Base-by-base conservation (phyloP, 805 yeast species). In the Yamadazyma olivae region DNA sequence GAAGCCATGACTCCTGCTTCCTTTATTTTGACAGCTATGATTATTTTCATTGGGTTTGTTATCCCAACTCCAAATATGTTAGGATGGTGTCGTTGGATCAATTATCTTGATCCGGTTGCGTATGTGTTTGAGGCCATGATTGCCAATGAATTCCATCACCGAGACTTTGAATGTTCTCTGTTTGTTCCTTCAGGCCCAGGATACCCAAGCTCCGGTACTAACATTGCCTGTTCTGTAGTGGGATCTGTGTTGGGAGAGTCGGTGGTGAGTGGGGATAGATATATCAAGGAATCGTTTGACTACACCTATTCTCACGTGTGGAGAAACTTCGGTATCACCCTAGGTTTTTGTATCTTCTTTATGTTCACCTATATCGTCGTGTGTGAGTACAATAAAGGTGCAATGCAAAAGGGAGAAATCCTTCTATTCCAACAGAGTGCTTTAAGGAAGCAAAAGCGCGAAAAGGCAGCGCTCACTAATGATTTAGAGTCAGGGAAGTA, bases 281-380 rank as follows among this genome's bases (percentile, higher is more conserved):
- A 82, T 50, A 46, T 86, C 38, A 41, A 44, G 4, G 50, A 45
- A 4, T 54, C 79, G 3, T 86, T 57, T 57, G 52, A 58, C 23
- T 87, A 81, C 63, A 51, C 53, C 14, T 77, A 70, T 50, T 42
- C 57, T 15, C 87, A 87, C 56, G 70, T 75, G 30, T 87, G 95
- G 95, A 77, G 95, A 65, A 83, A 87, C 56, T 71, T 81, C 40
- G 95, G 88, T 51, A 75, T 82, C 41, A 43, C 73, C 40, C 53
- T 78, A 48, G 85, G 73, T 3, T 81, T 68, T 49, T 54, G 69
- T 36, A 40, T 66, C 4, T 70, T 71, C 46, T 70, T 70, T 53
- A 45, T 74, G 39, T 36, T 43, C 27, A 47, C 61, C 24, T 65
- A 63, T 48, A 51, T 64, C 26, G 37, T 46, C 3, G 56, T 65